phyloP scores from a whole-genome alignment of 441 rosid genomes.

The Cnidoscolus chayamansa region DNA sequence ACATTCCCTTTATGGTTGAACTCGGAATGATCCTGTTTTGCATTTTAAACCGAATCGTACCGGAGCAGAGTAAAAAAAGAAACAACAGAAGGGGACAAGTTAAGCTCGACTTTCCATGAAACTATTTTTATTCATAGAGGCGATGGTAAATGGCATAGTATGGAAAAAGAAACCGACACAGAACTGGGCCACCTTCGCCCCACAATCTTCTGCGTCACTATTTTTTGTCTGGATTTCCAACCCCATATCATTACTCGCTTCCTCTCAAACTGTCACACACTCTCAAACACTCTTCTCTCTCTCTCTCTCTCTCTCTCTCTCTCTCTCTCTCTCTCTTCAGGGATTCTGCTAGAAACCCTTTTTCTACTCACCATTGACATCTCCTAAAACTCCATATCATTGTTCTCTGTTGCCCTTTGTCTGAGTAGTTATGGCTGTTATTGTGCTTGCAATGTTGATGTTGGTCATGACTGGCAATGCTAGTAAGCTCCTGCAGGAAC shows the following conservation, averaged over 20 bases:
- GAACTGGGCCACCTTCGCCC: constrained; percentile 20
- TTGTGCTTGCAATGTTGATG: constrained; percentile 49
- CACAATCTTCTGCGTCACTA: constrained; percentile 18
- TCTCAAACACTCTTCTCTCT: constrained; percentile 4
- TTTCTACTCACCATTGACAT: constrained; percentile 18
- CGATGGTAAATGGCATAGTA: not conserved
- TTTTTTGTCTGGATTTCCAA: constrained; percentile 2
- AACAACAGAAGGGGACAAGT: not conserved
- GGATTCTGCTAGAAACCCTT: constrained; percentile 23
- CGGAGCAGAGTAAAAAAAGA: not conserved
- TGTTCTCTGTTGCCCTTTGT: constrained; percentile 2
- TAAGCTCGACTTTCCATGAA: constrained; percentile 16
- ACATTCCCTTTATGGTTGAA: too few species aligned
- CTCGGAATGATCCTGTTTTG: too few species aligned
- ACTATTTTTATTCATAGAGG: not conserved
- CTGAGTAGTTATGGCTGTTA: constrained; percentile 40
- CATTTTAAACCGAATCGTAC: not conserved
- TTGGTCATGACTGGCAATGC: constrained; percentile 63
- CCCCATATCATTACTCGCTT: not conserved
- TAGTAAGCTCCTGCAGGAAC: constrained; percentile 40
- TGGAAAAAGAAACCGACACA: constrained; percentile 26
- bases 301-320: not conserved
- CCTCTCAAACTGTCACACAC: not conserved
- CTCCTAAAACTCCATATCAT: not conserved
- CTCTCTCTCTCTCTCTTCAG: constrained; percentile 12